These are phyloP conservation scores for Trypethelium eluteriae DNA, from an alignment of 495 filamentous ascomycete species.

Conservation along the genomic window DNA sequence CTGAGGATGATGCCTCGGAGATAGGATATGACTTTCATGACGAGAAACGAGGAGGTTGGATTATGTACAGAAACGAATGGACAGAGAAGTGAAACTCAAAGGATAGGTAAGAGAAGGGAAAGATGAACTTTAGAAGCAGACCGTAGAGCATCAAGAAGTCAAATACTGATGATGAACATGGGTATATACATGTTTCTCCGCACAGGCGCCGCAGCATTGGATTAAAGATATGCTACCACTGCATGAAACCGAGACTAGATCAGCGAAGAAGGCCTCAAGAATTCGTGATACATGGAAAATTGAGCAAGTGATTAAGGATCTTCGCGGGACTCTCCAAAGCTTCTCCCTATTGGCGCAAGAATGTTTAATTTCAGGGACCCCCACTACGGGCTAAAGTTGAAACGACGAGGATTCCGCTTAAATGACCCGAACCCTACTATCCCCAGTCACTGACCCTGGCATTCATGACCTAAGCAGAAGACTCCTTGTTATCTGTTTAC, in stretches of 20 bases:
- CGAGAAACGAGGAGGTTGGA: background rate
- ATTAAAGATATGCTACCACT: background rate
- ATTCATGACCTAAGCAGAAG: background rate
- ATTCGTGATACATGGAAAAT: background rate
- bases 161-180: background rate
- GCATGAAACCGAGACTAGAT: conserved; percentile 1
- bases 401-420: conserved; percentile 7
- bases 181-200: conserved; percentile 1
- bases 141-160: background rate
- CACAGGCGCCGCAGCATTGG: background rate
- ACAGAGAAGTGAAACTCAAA: background rate
- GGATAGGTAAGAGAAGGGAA: background rate
- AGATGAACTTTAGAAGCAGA: background rate
- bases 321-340: too few species aligned
- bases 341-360: conserved; percentile 2
- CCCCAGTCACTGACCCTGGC: background rate
- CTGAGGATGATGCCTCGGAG: background rate
- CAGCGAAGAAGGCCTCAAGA: background rate
- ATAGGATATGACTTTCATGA: background rate
- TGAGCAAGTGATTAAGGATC: background rate
- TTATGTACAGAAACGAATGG: conserved; percentile 9
- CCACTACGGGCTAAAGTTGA: conserved; percentile 4
- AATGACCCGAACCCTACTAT: conserved; percentile 7
- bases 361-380: conserved; percentile 4
- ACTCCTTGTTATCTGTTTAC: too few species aligned